Evolutionary conservation across 2,329 filamentous ascomycete genomes (phyloP), one percentile per base, ranked within the genome.

Genomic region (Cordyceps tenuipes): DNA sequence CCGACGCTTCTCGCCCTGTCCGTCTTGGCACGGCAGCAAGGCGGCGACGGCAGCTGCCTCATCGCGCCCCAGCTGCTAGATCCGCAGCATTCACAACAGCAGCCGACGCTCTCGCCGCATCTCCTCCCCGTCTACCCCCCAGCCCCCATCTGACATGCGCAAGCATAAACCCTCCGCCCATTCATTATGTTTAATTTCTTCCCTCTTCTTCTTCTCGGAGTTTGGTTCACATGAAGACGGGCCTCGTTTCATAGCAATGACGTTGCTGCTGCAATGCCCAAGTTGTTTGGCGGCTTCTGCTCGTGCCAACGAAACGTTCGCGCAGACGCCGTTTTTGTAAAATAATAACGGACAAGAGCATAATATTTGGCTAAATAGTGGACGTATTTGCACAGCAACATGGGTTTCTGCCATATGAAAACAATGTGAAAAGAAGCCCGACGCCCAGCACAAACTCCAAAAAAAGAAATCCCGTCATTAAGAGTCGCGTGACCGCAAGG

Each of bases 391-490:
- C 48, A 29, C 48, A 44, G 49, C 57, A 47, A 59, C n/a, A 52
- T 17, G 21, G 34, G 12, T 13, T 36, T 46, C 26, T 46, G 57
- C 29, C 43, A 47, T 34, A 15, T 52, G 26, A 47, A 52, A 13
- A 29, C 50, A 7, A 41, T 31, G 23, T 29, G n/a, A 31, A 57
- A 57, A 23, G 23, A 26, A 36, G 34, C 44, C 47, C 48, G 53
- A 52, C 48, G 57, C 49, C 29, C 57, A 36, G 17, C 57, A 58
- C 2, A 23, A 59, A 59, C 57, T 59, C 57, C 57, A 36, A 47
- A 29, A 46, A 47, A 46, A 47, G 19, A 46, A 47, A 29, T 48
- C 46, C 29, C 57, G 12, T 23, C 46, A 58, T 46, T 2, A 51
- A 8, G 29, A 8, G 29, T 39, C 21, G 17, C 15, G 7, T 29